Evolutionary conservation across 179 eudicot genomes (phyloP).

Genomic region (Spergularia azorica): DNA sequence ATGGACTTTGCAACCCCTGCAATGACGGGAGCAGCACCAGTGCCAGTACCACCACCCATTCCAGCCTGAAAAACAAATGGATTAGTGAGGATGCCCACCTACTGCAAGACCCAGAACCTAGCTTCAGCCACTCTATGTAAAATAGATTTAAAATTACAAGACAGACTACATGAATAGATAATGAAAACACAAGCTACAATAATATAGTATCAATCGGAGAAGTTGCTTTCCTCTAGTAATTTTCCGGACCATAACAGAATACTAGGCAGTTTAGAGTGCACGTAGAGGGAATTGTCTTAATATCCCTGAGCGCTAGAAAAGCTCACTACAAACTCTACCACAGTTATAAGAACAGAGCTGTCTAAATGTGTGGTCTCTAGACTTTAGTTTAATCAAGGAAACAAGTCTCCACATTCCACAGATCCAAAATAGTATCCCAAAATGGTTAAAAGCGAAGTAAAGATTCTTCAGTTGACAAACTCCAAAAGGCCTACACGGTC

Average conservation of each 20-base stretch:
- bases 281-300: background rate
- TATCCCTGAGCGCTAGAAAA: background rate
- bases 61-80: slow-evolving; percentile 67
- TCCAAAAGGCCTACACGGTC: background rate
- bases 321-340: background rate
- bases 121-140: background rate
- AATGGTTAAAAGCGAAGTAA: background rate
- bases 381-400: background rate
- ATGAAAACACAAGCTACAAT: background rate
- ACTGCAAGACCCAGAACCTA: slow-evolving; percentile 1
- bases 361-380: background rate
- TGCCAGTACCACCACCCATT: slow-evolving; percentile 99
- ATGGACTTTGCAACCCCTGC: slow-evolving; percentile 91
- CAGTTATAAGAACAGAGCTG: background rate
- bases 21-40: slow-evolving; percentile 93
- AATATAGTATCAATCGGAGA: background rate
- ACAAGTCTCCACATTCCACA: background rate
- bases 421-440: background rate
- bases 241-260: background rate
- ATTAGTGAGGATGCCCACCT: slow-evolving; percentile 2
- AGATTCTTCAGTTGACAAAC: background rate
- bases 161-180: background rate
- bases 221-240: background rate
- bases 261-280: background rate
- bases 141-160: background rate